Conservation (phyloP, 495 filamentous ascomycete species). For the Daldinia concentrica region DNA sequence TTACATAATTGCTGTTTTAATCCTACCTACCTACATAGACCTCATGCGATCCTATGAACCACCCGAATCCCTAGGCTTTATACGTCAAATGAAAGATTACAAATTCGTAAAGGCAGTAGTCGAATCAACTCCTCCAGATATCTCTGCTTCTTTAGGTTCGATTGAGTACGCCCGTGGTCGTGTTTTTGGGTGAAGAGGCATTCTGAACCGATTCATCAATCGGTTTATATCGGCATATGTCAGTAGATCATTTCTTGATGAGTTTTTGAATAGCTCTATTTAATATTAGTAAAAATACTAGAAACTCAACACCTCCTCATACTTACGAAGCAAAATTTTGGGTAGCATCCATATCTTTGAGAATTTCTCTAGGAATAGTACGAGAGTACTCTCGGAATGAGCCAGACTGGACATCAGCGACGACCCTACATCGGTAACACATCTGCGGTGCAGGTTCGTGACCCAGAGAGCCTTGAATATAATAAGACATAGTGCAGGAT, state of each 20-base stretch:
- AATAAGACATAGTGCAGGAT: constrained; percentile 42
- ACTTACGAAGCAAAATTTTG: constrained; percentile 32
- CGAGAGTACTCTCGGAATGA: constrained; percentile 23
- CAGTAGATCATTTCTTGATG: constrained; percentile 4
- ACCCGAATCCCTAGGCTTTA: background rate
- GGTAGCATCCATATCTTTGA: constrained; percentile 39
- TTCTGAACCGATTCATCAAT: constrained; percentile 24
- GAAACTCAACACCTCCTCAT: background rate
- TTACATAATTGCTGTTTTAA: background rate
- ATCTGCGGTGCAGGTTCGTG: constrained; percentile 30
- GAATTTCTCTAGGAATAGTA: constrained; percentile 40
- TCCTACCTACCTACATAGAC: too few relatives aligned
- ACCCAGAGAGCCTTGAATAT: constrained; percentile 35
- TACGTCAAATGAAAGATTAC: background rate
- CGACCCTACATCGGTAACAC: constrained; percentile 6
- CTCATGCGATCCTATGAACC: too few relatives aligned
- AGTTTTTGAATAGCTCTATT: constrained; percentile 29
- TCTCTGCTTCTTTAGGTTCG: background rate
- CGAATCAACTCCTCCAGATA: background rate
- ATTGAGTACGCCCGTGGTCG: constrained; percentile 2
- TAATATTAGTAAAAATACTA: background rate
- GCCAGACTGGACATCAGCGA: constrained; percentile 1
- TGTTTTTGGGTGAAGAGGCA: constrained; percentile 38
- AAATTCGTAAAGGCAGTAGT: background rate
- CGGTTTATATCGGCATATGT: constrained; percentile 29